Evolutionary conservation across 441 rosid genomes (phyloP), one percentile per base, ranked within the genome.

Genomic region (Kokia cookei): DNA sequence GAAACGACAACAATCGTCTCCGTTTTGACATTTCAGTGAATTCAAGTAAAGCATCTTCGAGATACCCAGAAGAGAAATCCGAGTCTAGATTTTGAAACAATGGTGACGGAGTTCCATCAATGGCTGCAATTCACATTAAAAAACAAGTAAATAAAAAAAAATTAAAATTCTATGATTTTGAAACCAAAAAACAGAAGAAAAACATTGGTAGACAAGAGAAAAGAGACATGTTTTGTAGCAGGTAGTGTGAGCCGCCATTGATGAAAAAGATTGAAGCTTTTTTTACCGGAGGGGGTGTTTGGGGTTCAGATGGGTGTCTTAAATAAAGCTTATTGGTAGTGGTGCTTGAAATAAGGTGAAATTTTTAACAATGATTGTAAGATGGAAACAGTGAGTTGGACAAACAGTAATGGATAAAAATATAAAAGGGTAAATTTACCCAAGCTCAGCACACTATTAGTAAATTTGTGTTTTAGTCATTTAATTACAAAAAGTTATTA

Each of bases 41-140:
- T 78, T 89, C 93, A 3, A 90, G 76, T 72, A 93, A 76, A 32
- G 97, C 98, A 62, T 93, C 98, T 79, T 93, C 92, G 10, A 93
- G 84, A 69, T 94, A 92, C 35, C 98, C 98, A 63, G 94, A 85
- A 17, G 98, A 94, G 43, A 84, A 81, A 75, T 87, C 91, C 54
- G 84, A 79, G 26, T 82, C 88, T 48, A 79, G 76, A 76, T 90
- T 69, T 7, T 85, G 83, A 79, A 85, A 81, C 47, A 78, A 81
- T 0, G 86, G 80, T 1, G 82, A 32, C 37, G 6, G 73, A 43
- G 77, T 79, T 77, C 79, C 88, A 76, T 84, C 84, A 83, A 86
- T 83, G 65, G 76, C 87, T 77, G 78, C 86, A 78, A 3, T 32
- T 70, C 50, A 75, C 53, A 79, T 77, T 79, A 73, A 32, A 40